phyloP scores from a whole-genome alignment of 2,329 filamentous ascomycete genomes.

The Xylaria sp. region DNA sequence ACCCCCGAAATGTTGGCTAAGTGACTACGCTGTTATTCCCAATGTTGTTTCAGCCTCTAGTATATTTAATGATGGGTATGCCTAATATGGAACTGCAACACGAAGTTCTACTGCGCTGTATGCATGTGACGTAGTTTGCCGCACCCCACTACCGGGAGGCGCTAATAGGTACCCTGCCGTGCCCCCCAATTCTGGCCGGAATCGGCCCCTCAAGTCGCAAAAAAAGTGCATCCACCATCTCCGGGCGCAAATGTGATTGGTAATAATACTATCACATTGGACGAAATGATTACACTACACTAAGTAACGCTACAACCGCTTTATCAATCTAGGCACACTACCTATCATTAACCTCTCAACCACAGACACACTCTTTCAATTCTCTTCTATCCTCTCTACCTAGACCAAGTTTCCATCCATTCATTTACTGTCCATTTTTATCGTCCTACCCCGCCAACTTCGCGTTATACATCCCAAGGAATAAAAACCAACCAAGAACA shows the following conservation, averaged over 20 bases:
- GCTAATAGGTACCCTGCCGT: neutral
- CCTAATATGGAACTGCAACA: too few species aligned
- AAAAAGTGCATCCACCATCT: conserved; percentile 16
- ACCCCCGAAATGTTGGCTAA: too few species aligned
- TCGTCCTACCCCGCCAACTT: neutral
- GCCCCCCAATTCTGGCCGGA: conserved; percentile 18
- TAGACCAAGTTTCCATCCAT: conserved; percentile 16
- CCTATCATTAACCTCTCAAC: conserved; percentile 2
- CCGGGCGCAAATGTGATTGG: conserved; percentile 33
- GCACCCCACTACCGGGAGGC: conserved; percentile 7
- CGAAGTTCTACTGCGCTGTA: neutral
- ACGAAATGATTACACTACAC: neutral
- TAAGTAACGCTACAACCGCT: neutral
- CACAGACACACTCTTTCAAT: conserved; percentile 8
- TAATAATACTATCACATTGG: conserved; percentile 25
- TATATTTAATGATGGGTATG: too few species aligned
- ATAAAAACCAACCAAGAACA: neutral
- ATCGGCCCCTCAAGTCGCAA: conserved; percentile 28
- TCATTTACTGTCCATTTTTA: neutral
- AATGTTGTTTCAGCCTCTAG: too few species aligned
- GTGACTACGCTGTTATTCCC: too few species aligned
- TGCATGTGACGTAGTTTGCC: conserved; percentile 14
- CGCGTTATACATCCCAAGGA: neutral
- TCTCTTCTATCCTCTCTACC: conserved; percentile 22
- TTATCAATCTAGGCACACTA: neutral